Base-by-base conservation (phyloP, 2,329 filamentous ascomycete genomes). In the Phialocephala subalpina region DNA sequence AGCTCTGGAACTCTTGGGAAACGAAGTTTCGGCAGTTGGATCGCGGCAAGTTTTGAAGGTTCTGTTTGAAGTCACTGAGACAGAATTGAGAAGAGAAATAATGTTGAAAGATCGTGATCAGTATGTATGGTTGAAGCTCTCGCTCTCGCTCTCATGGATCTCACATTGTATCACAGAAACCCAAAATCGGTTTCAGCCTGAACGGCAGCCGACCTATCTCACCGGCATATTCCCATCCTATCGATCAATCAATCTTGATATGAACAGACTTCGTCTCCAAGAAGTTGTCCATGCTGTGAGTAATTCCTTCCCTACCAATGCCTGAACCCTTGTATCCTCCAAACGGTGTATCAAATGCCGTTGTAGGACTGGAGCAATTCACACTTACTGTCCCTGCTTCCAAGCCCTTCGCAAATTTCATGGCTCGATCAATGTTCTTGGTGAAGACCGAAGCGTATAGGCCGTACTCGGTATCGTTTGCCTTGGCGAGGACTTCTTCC, bases 381-480 rank as follows among this genome's bases (percentile, higher is more conserved):
- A 78, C 73, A 62, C 76, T 76, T 58, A 78, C 75, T 58, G 75
- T 78, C 49, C 88, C 88, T 40, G 81, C 82, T 64, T 90, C 81
- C 58, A 86, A 78, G 65, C 79, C 76, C 67, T 78, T 80, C 2
- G 82, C 82, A 38, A 86, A 74, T 29, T 78, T 76, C 64, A 86
- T 67, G 1, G 80, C 84, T 18, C 78, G 78, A 62, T 79, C 78
- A 52, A 90, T 77, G 70, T 87, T 83, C 73, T 83, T 80, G 0
- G 87, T 90, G 73, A 88, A 91, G 3, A 91, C 81, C 0, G 87
- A 81, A 1, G 83, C 82, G 2, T 82, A 81, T 2, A 91, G 82
- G 4, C 88, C 88, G 71, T 89, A 90, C 36, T 88, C 85, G 0
- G 87, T 89, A 67, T 90, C 85, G 69, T 91, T 90, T 1, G 87